These are phyloP conservation scores for Pueraria montana DNA, from an alignment of 306 rosid species.

Conservation along the genomic window DNA sequence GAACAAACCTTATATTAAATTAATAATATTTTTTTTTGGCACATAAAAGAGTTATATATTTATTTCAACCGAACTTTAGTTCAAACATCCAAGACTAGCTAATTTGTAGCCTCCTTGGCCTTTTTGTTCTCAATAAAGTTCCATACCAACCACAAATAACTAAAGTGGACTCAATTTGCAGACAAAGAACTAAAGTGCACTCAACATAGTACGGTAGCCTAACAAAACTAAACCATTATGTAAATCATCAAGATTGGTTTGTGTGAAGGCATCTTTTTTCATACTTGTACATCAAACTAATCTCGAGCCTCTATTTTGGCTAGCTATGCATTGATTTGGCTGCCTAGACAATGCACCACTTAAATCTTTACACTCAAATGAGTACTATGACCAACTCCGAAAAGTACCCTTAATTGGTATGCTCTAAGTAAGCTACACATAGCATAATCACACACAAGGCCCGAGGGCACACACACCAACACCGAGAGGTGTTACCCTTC, in stretches of 20 bases:
- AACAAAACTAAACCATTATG: neutral
- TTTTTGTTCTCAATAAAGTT: slow-evolving; percentile 23
- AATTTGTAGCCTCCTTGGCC: neutral
- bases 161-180: slow-evolving; percentile 30
- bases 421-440: slow-evolving; percentile 32
- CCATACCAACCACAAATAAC: slow-evolving; percentile 31
- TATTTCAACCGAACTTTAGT: neutral
- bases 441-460: slow-evolving; percentile 39
- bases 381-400: slow-evolving; percentile 27
- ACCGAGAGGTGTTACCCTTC: slow-evolving; percentile 11
- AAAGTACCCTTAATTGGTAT: slow-evolving; percentile 35
- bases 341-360: slow-evolving; percentile 33
- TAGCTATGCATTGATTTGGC: slow-evolving; percentile 11
- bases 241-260: neutral
- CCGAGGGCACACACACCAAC: slow-evolving; percentile 44
- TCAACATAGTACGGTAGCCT: slow-evolving; percentile 26
- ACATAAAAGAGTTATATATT: neutral
- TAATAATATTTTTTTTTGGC: neutral
- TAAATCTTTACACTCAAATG: slow-evolving; percentile 21
- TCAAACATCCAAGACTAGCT: neutral
- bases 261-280: slow-evolving; percentile 24
- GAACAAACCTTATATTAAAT: slow-evolving; percentile 34
- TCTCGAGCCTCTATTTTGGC: slow-evolving; percentile 26
- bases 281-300: neutral
- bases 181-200: slow-evolving; percentile 8